Conservation (phyloP, 1,284 basidiomycete genomes). For the Malassezia brasiliensis region DNA sequence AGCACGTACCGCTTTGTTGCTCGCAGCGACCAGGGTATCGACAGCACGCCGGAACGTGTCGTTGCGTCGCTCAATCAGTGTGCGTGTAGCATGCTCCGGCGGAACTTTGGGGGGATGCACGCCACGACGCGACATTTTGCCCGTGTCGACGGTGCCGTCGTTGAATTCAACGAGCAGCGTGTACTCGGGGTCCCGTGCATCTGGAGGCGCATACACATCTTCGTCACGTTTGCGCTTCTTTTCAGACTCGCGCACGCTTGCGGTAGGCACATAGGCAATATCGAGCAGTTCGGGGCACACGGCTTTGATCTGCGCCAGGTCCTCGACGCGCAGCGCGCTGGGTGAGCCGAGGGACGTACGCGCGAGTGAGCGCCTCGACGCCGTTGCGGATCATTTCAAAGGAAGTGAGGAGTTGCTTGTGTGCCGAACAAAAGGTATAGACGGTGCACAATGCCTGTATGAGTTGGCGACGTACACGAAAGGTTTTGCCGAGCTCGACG, state of each 20-base stretch:
- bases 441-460: conserved; percentile 74
- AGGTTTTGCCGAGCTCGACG: background rate
- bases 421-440: conserved; percentile 71
- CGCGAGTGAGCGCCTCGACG: background rate
- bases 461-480: background rate
- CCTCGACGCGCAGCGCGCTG: conserved; percentile 67
- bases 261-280: conserved; percentile 63
- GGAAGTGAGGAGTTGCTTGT: conserved; percentile 70
- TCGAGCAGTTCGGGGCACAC: conserved; percentile 69
- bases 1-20: conserved; percentile 20
- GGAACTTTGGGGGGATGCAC: conserved; percentile 28
- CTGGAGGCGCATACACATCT: conserved; percentile 26
- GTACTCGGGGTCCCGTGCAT: conserved; percentile 5
- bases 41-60: conserved; percentile 43
- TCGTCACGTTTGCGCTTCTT: conserved; percentile 21
- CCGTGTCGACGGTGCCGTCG: conserved; percentile 13
- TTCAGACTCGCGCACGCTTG: conserved; percentile 37
- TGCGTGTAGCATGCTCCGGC: background rate
- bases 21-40: conserved; percentile 35
- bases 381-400: conserved; percentile 52
- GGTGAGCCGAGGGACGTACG: background rate
- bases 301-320: conserved; percentile 79
- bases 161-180: conserved; percentile 19
- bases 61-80: conserved; percentile 37
- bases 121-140: conserved; percentile 20